Conservation (phyloP, 2,329 filamentous ascomycete species). For the Leptographium wingfieldii region DNA sequence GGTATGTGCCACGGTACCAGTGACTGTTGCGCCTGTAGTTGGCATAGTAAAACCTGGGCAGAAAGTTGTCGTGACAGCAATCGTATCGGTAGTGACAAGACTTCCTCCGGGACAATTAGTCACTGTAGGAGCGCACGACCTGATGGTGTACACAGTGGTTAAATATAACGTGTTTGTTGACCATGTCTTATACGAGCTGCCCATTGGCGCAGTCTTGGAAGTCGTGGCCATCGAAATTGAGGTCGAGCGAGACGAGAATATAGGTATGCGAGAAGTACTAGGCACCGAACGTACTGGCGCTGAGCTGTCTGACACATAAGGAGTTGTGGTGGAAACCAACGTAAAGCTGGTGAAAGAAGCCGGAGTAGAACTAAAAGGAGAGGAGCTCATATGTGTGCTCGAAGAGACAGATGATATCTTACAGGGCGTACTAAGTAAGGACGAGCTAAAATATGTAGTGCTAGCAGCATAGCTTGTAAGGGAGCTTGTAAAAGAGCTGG, state of each 20-base stretch:
- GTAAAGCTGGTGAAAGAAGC: background rate
- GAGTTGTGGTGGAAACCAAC: background rate
- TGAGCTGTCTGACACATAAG: background rate
- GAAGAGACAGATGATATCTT: background rate
- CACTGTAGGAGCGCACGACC: conserved; percentile 4
- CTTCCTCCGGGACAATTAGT: conserved; percentile 1
- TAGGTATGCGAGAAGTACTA: background rate
- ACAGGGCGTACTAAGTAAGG: background rate
- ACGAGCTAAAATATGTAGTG: background rate
- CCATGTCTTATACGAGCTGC: background rate
- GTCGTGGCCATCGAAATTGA: background rate
- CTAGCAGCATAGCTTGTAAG: background rate
- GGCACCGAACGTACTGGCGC: background rate
- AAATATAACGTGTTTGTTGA: conserved; percentile 4
- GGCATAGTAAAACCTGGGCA: background rate
- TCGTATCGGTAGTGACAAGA: background rate
- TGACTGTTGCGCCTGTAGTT: background rate
- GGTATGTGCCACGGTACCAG: background rate
- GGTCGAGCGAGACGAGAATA: background rate
- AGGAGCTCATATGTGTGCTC: background rate
- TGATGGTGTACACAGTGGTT: conserved; percentile 5
- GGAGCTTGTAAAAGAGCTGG: background rate
- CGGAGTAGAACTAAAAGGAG: background rate
- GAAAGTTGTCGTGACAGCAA: background rate
- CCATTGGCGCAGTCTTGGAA: background rate